Conservation (phyloP, 2,329 filamentous ascomycete species). For the Phialophora verrucosa region DNA sequence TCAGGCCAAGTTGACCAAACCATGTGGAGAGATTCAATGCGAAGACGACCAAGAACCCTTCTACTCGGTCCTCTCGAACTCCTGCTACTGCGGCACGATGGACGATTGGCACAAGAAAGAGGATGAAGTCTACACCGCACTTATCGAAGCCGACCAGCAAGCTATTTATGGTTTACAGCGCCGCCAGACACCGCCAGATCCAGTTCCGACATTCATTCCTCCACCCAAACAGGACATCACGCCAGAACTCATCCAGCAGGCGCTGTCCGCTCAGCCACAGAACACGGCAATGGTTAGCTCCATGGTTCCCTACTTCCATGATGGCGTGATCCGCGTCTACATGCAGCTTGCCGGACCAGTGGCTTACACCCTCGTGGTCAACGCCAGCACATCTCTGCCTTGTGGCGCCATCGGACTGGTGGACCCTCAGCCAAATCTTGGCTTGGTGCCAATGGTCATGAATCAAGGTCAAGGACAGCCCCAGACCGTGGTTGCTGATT, state of each 20-base stretch:
- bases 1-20: conserved; percentile 19
- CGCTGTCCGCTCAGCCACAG: conserved; percentile 34
- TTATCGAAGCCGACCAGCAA: conserved; percentile 4
- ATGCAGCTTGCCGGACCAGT: conserved; percentile 36
- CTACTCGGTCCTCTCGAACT: conserved; percentile 28
- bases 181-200: conserved; percentile 23
- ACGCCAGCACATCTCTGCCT: conserved; percentile 35
- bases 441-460: conserved; percentile 35
- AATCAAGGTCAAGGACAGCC: conserved; percentile 32
- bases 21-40: conserved; percentile 24
- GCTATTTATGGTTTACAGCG: conserved; percentile 19
- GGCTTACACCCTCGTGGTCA: conserved; percentile 34
- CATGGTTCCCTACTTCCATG: conserved; percentile 34
- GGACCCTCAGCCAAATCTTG: conserved; percentile 33
- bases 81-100: conserved; percentile 26
- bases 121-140: conserved; percentile 3
- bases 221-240: conserved; percentile 38
- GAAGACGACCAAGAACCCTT: conserved; percentile 19
- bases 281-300: conserved; percentile 36
- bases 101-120: conserved; percentile 21
- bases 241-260: conserved; percentile 34
- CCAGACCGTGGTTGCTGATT: conserved; percentile 34
- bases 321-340: conserved; percentile 31
- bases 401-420: conserved; percentile 34
- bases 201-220: conserved; percentile 36